A percentile compares a stretch with the other conserved stretches of the same genome.
These are phyloP conservation scores for Aureobasidium sp. DNA, from an alignment of 2,329 filamentous ascomycete species.

Conservation along the genomic window DNA sequence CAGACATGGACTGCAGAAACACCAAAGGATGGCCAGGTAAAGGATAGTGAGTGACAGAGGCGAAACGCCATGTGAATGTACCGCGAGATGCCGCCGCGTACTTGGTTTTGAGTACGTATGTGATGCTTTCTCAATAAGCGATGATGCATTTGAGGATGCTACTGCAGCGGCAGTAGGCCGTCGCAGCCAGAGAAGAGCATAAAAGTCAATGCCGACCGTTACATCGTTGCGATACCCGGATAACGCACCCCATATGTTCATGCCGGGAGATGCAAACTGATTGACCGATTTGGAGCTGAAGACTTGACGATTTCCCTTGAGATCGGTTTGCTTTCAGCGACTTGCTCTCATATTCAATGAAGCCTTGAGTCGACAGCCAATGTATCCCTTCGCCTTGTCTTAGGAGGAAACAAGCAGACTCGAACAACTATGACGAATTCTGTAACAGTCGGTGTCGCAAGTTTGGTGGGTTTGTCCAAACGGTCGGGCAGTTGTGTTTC, in stretches of 20 bases:
- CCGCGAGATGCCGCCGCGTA: neutral
- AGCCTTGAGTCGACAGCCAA: neutral
- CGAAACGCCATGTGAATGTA: conserved; percentile 1
- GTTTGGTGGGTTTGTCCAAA: neutral
- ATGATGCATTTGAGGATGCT: neutral
- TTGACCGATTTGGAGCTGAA: neutral
- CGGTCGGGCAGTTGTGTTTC: neutral
- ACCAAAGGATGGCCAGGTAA: neutral
- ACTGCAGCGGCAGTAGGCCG: neutral
- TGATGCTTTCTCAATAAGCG: neutral
- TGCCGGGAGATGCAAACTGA: conserved; percentile 1
- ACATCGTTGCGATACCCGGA: conserved; percentile 2
- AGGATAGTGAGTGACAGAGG: neutral
- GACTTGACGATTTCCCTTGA: neutral
- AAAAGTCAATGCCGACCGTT: conserved; percentile 3
- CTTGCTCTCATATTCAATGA: conserved; percentile 1
- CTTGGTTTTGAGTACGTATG: neutral
- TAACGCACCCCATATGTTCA: conserved; percentile 10
- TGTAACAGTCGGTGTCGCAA: conserved; percentile 13
- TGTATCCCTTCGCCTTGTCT: neutral
- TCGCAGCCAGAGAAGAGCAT: neutral
- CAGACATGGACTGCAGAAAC: neutral
- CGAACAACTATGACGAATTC: conserved; percentile 9
- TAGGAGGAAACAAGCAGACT: neutral
- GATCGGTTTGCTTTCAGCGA: neutral